These are phyloP conservation scores for Scenedesmus sp. DNA, from an alignment of 163 green algal genomes.

Conservation along the genomic window DNA sequence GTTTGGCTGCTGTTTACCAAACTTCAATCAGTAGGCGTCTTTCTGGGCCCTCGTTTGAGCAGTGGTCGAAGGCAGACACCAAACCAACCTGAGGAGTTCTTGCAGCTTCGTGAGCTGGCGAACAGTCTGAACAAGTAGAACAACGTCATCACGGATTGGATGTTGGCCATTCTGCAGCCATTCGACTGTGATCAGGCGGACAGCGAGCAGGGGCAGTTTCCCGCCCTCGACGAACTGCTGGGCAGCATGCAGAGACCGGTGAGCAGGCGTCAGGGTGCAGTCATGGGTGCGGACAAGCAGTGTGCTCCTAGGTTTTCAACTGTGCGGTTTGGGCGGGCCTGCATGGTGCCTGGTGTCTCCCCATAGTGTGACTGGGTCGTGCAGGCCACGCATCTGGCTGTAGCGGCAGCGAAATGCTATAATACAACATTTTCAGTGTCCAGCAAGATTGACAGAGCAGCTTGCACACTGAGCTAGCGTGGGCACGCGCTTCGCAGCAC, in stretches of 20 bases:
- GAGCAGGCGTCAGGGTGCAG: neutral
- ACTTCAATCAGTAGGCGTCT: neutral
- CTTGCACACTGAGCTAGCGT: neutral
- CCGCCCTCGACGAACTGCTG: constrained; percentile 11
- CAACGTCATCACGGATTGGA: neutral
- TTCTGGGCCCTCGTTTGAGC: neutral
- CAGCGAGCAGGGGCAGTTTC: neutral
- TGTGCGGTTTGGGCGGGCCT: neutral
- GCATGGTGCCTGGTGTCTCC: neutral
- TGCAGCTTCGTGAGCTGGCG: neutral
- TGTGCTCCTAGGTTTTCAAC: neutral
- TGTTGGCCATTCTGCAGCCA: neutral
- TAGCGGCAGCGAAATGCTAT: neutral
- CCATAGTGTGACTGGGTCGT: neutral
- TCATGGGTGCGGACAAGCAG: neutral
- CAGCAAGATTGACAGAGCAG: neutral
- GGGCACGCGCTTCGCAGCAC: neutral
- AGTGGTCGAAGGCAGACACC: neutral
- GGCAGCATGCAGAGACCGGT: neutral
- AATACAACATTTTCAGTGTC: neutral
- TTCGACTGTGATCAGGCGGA: neutral
- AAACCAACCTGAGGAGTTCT: constrained; percentile 10
- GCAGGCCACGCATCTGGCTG: neutral
- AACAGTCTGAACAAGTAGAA: neutral
- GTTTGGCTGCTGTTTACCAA: neutral